Evolutionary conservation across 805 yeast species (phyloP).

Genomic region (Sugiyamaella chiloensis): DNA sequence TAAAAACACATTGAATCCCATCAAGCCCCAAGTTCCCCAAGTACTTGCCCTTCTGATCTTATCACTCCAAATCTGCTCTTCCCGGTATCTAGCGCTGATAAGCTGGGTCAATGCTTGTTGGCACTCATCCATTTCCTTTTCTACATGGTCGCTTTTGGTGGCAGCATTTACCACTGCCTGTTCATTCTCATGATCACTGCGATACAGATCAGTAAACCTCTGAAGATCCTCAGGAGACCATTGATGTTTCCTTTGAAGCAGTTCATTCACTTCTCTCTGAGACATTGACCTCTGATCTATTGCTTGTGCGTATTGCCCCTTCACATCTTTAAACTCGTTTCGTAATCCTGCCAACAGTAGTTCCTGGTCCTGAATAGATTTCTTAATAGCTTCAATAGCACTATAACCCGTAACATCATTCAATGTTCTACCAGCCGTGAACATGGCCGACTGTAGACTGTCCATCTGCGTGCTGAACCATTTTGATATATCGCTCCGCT

Average conservation of each 20-base stretch:
- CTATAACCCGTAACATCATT: constrained; percentile 93
- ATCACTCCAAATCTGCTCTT: constrained; percentile 98
- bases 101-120: constrained; percentile 69
- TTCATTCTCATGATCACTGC: constrained; percentile 75
- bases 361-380: constrained; percentile 57
- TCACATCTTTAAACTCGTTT: constrained; percentile 45
- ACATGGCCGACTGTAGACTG: constrained; percentile 32
- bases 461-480: constrained; percentile 32
- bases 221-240: constrained; percentile 84
- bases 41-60: constrained; percentile 91
- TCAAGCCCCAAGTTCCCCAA: constrained; percentile 90
- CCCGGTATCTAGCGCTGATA: constrained; percentile 86
- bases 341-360: constrained; percentile 47
- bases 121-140: constrained; percentile 60
- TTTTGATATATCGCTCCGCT: constrained; percentile 26
- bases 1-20: constrained; percentile 79
- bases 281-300: constrained; percentile 61
- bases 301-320: constrained; percentile 54
- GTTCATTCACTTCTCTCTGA: constrained; percentile 83
- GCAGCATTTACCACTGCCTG: constrained; percentile 53
- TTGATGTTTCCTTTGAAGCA: constrained; percentile 75
- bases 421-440: constrained; percentile 49
- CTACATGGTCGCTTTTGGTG: constrained; percentile 49
- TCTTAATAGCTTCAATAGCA: constrained; percentile 67
- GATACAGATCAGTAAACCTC: constrained; percentile 74